These are phyloP conservation scores for Vigna nakashimae DNA, from an alignment of 306 rosid genomes.

Conservation along the genomic window DNA sequence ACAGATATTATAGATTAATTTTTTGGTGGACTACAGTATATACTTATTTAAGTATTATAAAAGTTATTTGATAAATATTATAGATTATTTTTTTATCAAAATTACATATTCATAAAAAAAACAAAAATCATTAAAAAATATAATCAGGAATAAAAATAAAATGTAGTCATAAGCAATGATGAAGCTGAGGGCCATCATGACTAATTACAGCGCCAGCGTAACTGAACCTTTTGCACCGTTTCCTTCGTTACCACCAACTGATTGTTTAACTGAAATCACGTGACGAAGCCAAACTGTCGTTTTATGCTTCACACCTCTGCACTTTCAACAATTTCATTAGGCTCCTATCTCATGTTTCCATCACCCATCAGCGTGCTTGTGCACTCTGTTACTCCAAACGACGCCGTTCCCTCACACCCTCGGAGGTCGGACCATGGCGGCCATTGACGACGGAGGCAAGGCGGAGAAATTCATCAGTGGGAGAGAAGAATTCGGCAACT, in stretches of 20 bases:
- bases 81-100: no score
- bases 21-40: no score
- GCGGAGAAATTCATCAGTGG: conserved; percentile 49
- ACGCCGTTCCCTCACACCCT: conserved; percentile 35
- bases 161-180: no score
- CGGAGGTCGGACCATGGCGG: conserved; percentile 3
- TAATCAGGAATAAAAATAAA: no score
- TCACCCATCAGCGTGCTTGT: background rate
- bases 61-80: no score
- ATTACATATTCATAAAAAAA: no score
- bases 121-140: no score
- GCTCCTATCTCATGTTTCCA: background rate
- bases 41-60: no score
- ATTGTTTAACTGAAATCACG: background rate
- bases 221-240: background rate
- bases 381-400: background rate
- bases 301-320: background rate
- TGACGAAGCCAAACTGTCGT: background rate
- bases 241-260: background rate
- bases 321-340: background rate
- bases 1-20: no score
- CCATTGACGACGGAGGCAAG: background rate
- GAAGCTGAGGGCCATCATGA: background rate
- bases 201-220: background rate
- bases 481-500: conserved; percentile 43